Evolutionary conservation across 768 basidiomycete genomes (phyloP), one percentile per base, ranked within the genome.

Genomic region (Boletus patriciae): DNA sequence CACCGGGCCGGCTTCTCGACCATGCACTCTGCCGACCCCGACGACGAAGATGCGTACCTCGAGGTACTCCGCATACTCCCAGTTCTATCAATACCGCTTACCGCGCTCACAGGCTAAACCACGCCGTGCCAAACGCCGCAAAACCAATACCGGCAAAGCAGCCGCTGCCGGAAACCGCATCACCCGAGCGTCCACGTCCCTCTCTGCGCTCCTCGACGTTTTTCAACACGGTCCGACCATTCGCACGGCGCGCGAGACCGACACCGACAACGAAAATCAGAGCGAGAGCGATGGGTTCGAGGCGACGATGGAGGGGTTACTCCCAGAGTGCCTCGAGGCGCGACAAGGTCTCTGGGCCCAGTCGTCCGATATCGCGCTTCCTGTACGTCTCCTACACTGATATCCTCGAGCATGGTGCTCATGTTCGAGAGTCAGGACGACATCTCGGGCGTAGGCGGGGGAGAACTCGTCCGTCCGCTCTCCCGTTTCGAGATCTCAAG

Each of bases 401-500:
- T 23, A 6, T 23, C 10, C 3, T 40, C 1, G 5, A 12, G 1
- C 16, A 4, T 25, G 43, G 19, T 48, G n/a, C 36, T 64, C 16
- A 52, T 16, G 19, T 31, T 34, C 45, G 21, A 34, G 13, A 3
- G 18, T 40, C 50, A 62, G 65, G 62, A 49, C 9, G 58, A 66
- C 31, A 61, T 54, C 49, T 40, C 37, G 10, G 31, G 21, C 15
- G 12, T 25, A n/a, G 48, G 25, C 3, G 37, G 31, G 2, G 9
- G 4, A n/a, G 52, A 47, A 57, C 55, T 50, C 13, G 58, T 80
- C 34, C 73, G 80, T 25, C 73, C 79, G 4, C 67, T 80, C 46
- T 76, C 78, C 23, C 74, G 73, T 37, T 73, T 74, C 21, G 81
- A 82, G 55, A 60, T 73, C 7, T 60, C 76, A 10, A 72, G 76